These are phyloP conservation scores for Aspergillus sp. DNA, from an alignment of 2,329 filamentous ascomycete species.

Conservation along the genomic window DNA sequence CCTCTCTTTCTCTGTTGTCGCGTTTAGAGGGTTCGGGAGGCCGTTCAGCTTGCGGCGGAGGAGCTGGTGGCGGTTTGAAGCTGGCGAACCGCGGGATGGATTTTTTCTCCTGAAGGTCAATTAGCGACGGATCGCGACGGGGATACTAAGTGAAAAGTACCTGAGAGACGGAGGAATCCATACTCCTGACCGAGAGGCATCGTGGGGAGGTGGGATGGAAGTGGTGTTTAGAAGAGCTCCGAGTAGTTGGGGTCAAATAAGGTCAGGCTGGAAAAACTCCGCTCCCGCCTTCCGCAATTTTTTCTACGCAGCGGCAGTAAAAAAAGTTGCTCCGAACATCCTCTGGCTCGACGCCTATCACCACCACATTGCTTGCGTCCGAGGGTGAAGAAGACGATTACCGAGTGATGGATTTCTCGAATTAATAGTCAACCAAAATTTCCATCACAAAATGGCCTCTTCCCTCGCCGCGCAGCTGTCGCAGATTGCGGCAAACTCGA, in stretches of 20 bases:
- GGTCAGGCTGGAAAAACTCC: constrained; percentile 24
- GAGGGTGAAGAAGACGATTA: constrained; percentile 4
- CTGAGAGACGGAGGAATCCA: constrained; percentile 37
- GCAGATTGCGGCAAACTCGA: constrained; percentile 85
- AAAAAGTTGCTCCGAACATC: constrained; percentile 30
- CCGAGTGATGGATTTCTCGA: constrained; percentile 21
- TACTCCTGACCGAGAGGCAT: constrained; percentile 26
- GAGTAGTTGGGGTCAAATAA: background rate
- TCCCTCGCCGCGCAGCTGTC: constrained; percentile 91
- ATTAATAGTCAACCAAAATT: constrained; percentile 14
- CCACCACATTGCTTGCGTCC: background rate
- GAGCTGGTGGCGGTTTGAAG: constrained; percentile 58
- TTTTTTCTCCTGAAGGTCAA: constrained; percentile 33
- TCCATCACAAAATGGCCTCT: constrained; percentile 65
- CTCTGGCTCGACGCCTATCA: background rate
- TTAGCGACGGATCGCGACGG: background rate
- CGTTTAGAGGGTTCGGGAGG: constrained; percentile 18
- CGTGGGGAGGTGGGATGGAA: constrained; percentile 3
- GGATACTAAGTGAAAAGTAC: constrained; percentile 21
- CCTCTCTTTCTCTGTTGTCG: constrained; percentile 19
- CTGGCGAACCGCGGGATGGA: constrained; percentile 70
- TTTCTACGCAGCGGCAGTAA: constrained; percentile 22
- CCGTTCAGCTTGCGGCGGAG: constrained; percentile 22
- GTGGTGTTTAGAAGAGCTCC: background rate
- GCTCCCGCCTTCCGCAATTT: constrained; percentile 22